Evolutionary conservation across 495 filamentous ascomycete species (phyloP), one percentile per base, ranked within the genome.

Genomic region (Penicillium macrosclerotiorum): DNA sequence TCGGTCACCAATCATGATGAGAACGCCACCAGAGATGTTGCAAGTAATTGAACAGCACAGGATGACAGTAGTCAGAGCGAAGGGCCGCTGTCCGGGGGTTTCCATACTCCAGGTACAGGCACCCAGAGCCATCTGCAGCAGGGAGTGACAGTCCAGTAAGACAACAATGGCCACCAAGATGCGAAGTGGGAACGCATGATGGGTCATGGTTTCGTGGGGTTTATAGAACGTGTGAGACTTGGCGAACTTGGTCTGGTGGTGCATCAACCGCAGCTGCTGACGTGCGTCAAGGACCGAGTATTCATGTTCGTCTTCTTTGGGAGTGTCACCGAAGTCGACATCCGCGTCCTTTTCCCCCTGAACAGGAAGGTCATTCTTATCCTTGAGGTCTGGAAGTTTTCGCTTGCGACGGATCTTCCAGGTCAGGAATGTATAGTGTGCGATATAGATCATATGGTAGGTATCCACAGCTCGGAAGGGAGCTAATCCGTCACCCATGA

Each of bases 221-320:
- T 88, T 88, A 71, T 90, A 92, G 64, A 89, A 92, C 2, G 85
- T 87, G 56, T 92, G 88, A 0, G 82, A 85, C 39, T 81, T 85
- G 51, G 82, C 72, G 49, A 90, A 84, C 54, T 89, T 90, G 24
- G 67, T 73, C 52, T 89, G 84, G 56, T 92, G 86, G 51, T 90
- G 80, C 26, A 78, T 71, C 9, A 92, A 72, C 25, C 71, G 74
- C 22, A 65, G 65, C 55, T 89, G 82, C 55, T 89, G 80, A 26
- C 71, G 63, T 9, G 74, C 75, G 13, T 70, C 75, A 3, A 92
- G 71, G 1, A 91, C 84, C 1, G 74, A 76, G 43, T 71, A 79
- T 45, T 82, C 77, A 24, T 68, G 54, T 46, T 71, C 66, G 19
- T 70, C 67, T 16, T 68, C 64, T 26, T 60, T 52, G 25, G 55